Base-by-base conservation (phyloP, 192 early-diverging fungal species). In the Haplosporangium gracile region DNA sequence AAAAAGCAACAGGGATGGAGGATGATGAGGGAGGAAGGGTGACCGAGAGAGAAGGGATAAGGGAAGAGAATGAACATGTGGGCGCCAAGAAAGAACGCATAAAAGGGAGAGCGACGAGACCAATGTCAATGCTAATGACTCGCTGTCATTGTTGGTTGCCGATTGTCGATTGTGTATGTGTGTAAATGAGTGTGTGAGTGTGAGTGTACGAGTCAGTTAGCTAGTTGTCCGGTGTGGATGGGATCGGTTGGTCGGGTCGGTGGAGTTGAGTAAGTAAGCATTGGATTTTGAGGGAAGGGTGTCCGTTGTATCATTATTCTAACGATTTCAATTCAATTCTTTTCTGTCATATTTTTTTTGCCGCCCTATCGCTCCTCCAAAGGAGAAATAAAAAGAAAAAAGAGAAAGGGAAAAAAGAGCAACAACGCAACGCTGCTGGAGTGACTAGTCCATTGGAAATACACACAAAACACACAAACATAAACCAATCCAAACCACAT, bases 191-290 rank as follows among this genome's bases (percentile, higher is more conserved):
- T 45, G 11, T n/a, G 22, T 29, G 57, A 26, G 53, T 20, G 53
- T 55, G 8, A 60, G n/a, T 5, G n/a, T 4, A 65, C 11, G 26
- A 10, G 26, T 65, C 60, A 29, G 26, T 65, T 65, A 29, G 29
- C 15, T 20, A 18, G 29, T 9, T 32, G 60, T 65, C 60, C 11
- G 29, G n/a, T n/a, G 55, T 57, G n/a, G n/a, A 26, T 57, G 55
- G 22, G 22, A 26, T 57, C 55, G 55, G 22, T 26, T 57, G 24
- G n/a, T 65, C 24, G 9, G 13, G 60, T 65, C 60, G 26, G 60
- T 29, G 29, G 29, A 29, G 60, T 65, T 65, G 60, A 63, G 60
- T 63, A 65, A 65, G 60, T 65, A 65, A 65, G 60, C 60, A 32
- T 65, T 65, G 60, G n/a, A 63, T 26, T 26, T 11, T 63, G 57